Evolutionary conservation across 257 asterid species (phyloP), one percentile per base, ranked within the genome.

Genomic region (Salvia hispanica): DNA sequence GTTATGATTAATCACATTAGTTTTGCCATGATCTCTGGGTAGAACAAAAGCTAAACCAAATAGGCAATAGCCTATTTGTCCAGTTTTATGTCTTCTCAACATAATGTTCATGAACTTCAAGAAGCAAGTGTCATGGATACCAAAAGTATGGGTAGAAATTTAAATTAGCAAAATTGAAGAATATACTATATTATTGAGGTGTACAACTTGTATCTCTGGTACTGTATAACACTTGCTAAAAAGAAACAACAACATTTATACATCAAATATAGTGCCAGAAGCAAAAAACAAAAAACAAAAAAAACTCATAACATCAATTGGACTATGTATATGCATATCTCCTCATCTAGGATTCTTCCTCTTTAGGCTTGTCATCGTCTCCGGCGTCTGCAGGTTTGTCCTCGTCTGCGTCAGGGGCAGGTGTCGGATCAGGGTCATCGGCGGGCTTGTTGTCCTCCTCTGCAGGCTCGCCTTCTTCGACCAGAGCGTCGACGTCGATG

Each of bases 301-400:
- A 13, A 40, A 40, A n/a, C 33, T 37, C 45, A 10, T 54, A 11
- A 12, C 6, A 31, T 25, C 31, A 25, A 34, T 5, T 34, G 6
- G 39, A 34, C 39, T 34, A 34, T 34, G 6, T 34, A 34, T 34
- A 33, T 28, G 13, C 33, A 3, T n/a, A 14, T 25, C 9, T 11
- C 8, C 14, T 34, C 36, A 9, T 70, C 79, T 68, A 76, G 46
- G 72, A 73, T 42, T 76, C 61, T 42, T 76, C 61, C 50, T 79
- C 77, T 63, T 71, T 54, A 64, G 72, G 28, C 66, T 76, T 61
- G 42, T 79, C 80, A 9, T 47, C 59, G 9, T 77, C 78, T 4
- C 15, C 37, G 1, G 36, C 59, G 9, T 77, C 78, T 4, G 33
- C 37, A 1, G 36, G 45, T 8, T 58, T 47, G 1, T 42, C 46